Percentiles rank a stretch among this genome's conserved stretches.
Conservation (phyloP, 2,329 filamentous ascomycete genomes). For the Tetracladium maxilliforme region DNA sequence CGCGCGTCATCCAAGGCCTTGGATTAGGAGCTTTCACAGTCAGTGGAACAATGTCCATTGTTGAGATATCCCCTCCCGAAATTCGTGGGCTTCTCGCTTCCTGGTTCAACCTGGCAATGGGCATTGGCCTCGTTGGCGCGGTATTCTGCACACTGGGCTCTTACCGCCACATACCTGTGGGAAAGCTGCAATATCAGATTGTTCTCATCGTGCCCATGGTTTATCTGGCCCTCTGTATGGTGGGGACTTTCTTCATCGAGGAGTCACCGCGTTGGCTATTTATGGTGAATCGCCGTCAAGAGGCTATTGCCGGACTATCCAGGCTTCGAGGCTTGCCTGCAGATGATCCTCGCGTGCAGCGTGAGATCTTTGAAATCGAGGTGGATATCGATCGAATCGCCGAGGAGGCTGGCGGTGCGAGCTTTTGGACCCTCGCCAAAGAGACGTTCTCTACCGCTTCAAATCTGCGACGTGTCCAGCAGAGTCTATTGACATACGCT, state of each 20-base stretch:
- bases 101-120: slow-evolving; percentile 22
- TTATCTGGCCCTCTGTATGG: too few species aligned
- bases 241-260: slow-evolving; percentile 5
- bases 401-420: too few species aligned
- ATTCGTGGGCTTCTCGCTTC: slow-evolving; percentile 20
- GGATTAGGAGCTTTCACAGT: slow-evolving; percentile 23
- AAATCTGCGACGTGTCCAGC: too few species aligned
- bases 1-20: slow-evolving; percentile 19
- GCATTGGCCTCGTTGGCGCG: too few species aligned
- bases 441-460: too few species aligned
- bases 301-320: slow-evolving; percentile 9
- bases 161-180: too few species aligned
- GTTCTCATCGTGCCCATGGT: too few species aligned
- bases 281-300: slow-evolving; percentile 1
- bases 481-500: too few species aligned
- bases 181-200: too few species aligned
- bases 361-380: slow-evolving; percentile 15
- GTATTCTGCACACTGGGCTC: too few species aligned
- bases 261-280: slow-evolving; percentile 13
- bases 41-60: slow-evolving; percentile 19
- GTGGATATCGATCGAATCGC: too few species aligned
- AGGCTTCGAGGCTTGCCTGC: slow-evolving; percentile 9
- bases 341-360: slow-evolving; percentile 9
- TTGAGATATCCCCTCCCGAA: slow-evolving; percentile 22
- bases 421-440: too few species aligned